Evolutionary conservation across 345 rosid species (phyloP), one percentile per base, ranked within the genome.

Genomic region (Corymbia maculata): DNA sequence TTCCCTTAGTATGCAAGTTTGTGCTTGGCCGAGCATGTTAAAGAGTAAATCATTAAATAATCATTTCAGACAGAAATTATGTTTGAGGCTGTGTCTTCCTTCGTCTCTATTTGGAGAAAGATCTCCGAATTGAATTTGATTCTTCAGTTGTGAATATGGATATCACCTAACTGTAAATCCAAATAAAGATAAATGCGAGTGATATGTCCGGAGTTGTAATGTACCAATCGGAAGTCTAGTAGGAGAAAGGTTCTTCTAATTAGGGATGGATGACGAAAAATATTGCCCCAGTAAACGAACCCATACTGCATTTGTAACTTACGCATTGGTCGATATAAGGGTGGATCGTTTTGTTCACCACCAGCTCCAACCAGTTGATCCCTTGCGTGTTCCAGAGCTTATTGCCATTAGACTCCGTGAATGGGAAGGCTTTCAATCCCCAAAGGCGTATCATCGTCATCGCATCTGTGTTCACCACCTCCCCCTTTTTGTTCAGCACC

Each of bases 341-440:
- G 13, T 24, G 24, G 66, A 10, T 24, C 11, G 12, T 59, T 8
- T 59, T 4, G 66, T 59, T 28, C 28, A 57, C 64, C 13, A 57
- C 66, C 12, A 59, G 66, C 66, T 59, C 66, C 13, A 59, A 4
- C 66, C 28, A 59, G 66, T 57, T 24, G n/a, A 57, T 24, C 13
- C 3, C 13, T 57, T 24, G n/a, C 17, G 6, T 51, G 52, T 14
- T 52, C 66, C 66, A 57, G n/a, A 57, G 66, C 5, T 57, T n/a
- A 3, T 10, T 0, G n/a, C 5, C 66, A 1, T 57, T 24, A 6
- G 6, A 24, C 13, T 9, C n/a, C 4, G 28, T 4, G n/a, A 57
- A 53, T 24, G 57, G 57, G 57, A 7, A 53, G 57, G 57, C 57
- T 53, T 53, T 53, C 66, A n/a, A 59, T 59, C 66, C 66, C n/a